Conservation (phyloP, 2,329 filamentous ascomycete genomes). For the Botryosphaeria dothidea region DNA sequence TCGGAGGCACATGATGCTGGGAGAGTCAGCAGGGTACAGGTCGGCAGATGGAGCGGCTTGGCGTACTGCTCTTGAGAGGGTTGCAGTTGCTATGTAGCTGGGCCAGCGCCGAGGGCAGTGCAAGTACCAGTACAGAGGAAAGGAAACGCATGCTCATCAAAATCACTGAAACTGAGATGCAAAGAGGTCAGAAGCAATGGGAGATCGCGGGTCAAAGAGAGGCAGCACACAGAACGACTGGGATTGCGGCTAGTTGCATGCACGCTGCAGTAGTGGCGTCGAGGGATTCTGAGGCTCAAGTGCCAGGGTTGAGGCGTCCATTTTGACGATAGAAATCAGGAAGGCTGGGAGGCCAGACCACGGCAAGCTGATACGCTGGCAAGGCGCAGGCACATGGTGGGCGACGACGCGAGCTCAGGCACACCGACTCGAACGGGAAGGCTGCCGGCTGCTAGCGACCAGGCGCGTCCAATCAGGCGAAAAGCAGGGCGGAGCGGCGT, state of each 20-base stretch:
- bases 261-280: slow-evolving; percentile 11
- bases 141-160: not conserved
- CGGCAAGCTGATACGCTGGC: not conserved
- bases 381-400: not conserved
- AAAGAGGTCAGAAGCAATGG: not conserved
- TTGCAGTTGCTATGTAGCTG: slow-evolving; percentile 40
- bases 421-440: not conserved
- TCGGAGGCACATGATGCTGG: slow-evolving; percentile 32
- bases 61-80: slow-evolving; percentile 24
- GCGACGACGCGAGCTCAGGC: not conserved
- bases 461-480: not conserved
- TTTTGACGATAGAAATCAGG: slow-evolving; percentile 3
- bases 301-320: not conserved
- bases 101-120: slow-evolving; percentile 20
- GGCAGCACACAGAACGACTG: not conserved
- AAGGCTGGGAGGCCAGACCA: slow-evolving; percentile 7
- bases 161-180: not conserved
- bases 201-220: not conserved
- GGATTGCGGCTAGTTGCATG: not conserved
- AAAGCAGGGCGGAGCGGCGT: not conserved
- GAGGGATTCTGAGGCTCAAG: slow-evolving; percentile 10
- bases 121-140: not conserved
- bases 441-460: not conserved
- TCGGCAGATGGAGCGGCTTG: not conserved
- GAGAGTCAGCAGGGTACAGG: slow-evolving; percentile 22